Conservation (phyloP, 306 rosid species). For the Comarum palustre region DNA sequence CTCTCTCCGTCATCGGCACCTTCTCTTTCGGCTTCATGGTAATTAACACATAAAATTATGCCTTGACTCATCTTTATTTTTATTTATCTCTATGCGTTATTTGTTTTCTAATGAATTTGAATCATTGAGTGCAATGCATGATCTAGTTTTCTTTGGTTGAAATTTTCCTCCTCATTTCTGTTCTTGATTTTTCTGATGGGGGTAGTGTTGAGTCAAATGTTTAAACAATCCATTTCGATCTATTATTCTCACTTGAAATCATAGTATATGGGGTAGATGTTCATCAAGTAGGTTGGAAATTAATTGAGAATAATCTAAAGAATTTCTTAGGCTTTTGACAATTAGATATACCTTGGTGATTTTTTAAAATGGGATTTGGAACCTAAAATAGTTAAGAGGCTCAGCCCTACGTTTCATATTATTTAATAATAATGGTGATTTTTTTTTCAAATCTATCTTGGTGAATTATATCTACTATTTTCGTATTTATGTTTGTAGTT, state of each 20-base stretch:
- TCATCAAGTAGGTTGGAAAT: not conserved
- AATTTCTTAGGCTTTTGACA: too few species aligned
- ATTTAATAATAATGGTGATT: too few species aligned
- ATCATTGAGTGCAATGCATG: not conserved
- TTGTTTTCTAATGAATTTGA: not conserved
- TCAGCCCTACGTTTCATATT: too few species aligned
- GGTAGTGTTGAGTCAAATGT: not conserved
- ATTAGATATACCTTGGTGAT: too few species aligned
- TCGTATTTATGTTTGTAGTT: too few species aligned
- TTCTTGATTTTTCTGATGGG: not conserved
- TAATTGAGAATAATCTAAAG: not conserved
- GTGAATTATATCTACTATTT: too few species aligned
- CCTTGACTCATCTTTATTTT: too few species aligned
- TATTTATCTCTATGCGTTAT: not conserved
- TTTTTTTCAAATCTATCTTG: too few species aligned
- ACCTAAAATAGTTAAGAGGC: too few species aligned
- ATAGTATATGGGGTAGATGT: too few species aligned
- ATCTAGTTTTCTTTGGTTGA: not conserved
- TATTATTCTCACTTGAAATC: not conserved
- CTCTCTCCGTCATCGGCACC: slow-evolving; percentile 58
- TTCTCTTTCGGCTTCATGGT: slow-evolving; percentile 75
- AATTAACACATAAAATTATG: too few species aligned
- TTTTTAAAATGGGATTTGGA: too few species aligned
- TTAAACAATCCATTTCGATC: not conserved
- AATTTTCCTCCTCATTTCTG: not conserved